Evolutionary conservation across 1,284 basidiomycete genomes (phyloP).

Genomic region (Sparassis latifolia): DNA sequence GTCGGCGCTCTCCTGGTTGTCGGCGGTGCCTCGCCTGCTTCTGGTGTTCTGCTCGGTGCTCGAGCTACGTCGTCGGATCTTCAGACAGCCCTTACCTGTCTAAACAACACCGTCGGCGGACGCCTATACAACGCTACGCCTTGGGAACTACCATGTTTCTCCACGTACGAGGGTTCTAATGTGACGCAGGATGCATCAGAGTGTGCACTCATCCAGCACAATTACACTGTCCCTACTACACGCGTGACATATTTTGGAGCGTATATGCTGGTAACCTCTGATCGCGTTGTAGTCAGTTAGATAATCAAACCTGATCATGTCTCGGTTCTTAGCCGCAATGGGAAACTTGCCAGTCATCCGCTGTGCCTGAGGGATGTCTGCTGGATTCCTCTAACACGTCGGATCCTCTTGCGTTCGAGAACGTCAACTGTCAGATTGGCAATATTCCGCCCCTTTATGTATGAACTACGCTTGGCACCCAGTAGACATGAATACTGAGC

Average conservation of each 20-base stretch:
- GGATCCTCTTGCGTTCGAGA: slow-evolving; percentile 19
- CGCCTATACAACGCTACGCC: slow-evolving; percentile 23
- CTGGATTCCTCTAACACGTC: slow-evolving; percentile 20
- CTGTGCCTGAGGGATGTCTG: slow-evolving; percentile 19
- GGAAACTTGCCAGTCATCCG: slow-evolving; percentile 24
- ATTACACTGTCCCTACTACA: slow-evolving; percentile 23
- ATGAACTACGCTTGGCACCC: slow-evolving; percentile 2
- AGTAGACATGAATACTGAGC: neutral
- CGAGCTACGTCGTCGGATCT: neutral
- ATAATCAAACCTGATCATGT: neutral
- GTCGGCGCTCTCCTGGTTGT: no score
- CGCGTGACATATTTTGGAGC: slow-evolving; percentile 23
- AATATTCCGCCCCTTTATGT: slow-evolving; percentile 27
- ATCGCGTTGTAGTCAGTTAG: neutral
- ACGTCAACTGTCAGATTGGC: slow-evolving; percentile 21
- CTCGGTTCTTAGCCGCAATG: slow-evolving; percentile 21
- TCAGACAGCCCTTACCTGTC: neutral
- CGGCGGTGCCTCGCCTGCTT: no score
- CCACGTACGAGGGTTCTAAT: slow-evolving; percentile 18
- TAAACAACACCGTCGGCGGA: slow-evolving; percentile 27
- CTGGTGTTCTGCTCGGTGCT: neutral
- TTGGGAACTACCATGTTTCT: slow-evolving; percentile 27
- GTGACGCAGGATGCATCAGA: slow-evolving; percentile 13
- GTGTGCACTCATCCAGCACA: slow-evolving; percentile 23
- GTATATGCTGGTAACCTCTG: slow-evolving; percentile 21